Conservation (phyloP, 2,329 filamentous ascomycete genomes). For the Cladosporium oxysporum region DNA sequence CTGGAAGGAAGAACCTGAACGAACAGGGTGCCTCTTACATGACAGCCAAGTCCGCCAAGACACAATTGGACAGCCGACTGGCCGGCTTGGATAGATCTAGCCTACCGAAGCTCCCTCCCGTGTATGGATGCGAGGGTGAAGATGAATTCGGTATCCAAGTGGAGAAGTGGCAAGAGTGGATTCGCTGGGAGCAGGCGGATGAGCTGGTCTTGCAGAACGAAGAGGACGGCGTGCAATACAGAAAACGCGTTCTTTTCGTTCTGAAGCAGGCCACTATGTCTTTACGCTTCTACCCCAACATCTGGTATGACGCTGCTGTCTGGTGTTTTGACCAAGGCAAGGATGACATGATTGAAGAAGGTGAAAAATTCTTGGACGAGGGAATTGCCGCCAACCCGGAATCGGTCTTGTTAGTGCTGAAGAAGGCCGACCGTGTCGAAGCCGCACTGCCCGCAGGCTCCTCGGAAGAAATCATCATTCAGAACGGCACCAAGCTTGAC, state of each 20-base stretch:
- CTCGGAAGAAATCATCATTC: conserved; percentile 67
- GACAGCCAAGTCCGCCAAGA: conserved; percentile 89
- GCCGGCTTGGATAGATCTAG: conserved; percentile 74
- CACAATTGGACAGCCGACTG: conserved; percentile 85
- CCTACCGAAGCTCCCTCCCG: conserved; percentile 77
- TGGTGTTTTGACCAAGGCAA: conserved; percentile 84
- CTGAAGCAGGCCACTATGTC: conserved; percentile 95
- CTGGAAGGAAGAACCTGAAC: conserved; percentile 90
- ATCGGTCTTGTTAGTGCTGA: conserved; percentile 85
- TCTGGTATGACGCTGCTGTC: conserved; percentile 93
- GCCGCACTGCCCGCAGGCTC: conserved; percentile 68
- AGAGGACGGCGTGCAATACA: conserved; percentile 75
- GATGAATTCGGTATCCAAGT: conserved; percentile 82
- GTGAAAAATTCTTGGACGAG: conserved; percentile 75
- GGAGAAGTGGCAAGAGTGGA: conserved; percentile 89
- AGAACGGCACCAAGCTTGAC: conserved; percentile 70
- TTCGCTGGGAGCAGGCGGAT: conserved; percentile 92
- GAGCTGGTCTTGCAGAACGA: conserved; percentile 78
- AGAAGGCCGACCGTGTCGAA: conserved; percentile 85
- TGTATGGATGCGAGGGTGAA: conserved; percentile 82
- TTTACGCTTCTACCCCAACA: conserved; percentile 88
- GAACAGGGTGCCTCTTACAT: conserved; percentile 93
- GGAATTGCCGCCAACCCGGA: conserved; percentile 91
- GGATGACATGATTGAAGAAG: conserved; percentile 57
- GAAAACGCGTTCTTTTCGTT: conserved; percentile 79